Percentiles rank a stretch among this genome's conserved stretches.
Evolutionary conservation across 257 asterid species (phyloP).

Genomic region (Forsythia suspensa): DNA sequence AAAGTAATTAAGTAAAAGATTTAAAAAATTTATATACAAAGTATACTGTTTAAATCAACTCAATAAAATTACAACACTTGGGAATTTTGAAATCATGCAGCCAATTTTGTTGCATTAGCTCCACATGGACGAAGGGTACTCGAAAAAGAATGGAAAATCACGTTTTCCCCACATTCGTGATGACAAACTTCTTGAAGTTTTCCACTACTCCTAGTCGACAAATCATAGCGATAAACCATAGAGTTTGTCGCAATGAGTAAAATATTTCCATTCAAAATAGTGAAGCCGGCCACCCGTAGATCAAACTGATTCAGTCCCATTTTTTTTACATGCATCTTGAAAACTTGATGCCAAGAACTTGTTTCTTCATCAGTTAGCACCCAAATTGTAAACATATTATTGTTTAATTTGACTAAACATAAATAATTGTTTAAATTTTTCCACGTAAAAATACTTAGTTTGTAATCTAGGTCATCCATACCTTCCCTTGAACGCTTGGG

Average conservation of each 20-base stretch:
- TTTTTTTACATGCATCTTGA: not conserved
- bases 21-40: too few species aligned
- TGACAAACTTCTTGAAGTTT: not conserved
- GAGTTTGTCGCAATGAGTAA: not conserved
- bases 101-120: too few species aligned
- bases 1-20: too few species aligned
- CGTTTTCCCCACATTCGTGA: not conserved
- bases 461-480: not conserved
- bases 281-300: not conserved
- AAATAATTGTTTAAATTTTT: not conserved
- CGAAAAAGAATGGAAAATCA: not conserved
- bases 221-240: not conserved
- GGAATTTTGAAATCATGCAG: too few species aligned
- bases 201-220: not conserved
- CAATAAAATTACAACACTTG: too few species aligned
- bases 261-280: not conserved
- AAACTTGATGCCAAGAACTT: not conserved
- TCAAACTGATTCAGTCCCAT: not conserved
- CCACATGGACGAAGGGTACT: not conserved
- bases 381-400: constrained; percentile 4
- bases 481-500: not conserved
- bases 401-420: not conserved
- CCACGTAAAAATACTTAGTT: constrained; percentile 1
- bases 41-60: too few species aligned
- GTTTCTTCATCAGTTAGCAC: not conserved